Base-by-base conservation (phyloP, 495 filamentous ascomycete genomes). In the Xylaria nigripes region DNA sequence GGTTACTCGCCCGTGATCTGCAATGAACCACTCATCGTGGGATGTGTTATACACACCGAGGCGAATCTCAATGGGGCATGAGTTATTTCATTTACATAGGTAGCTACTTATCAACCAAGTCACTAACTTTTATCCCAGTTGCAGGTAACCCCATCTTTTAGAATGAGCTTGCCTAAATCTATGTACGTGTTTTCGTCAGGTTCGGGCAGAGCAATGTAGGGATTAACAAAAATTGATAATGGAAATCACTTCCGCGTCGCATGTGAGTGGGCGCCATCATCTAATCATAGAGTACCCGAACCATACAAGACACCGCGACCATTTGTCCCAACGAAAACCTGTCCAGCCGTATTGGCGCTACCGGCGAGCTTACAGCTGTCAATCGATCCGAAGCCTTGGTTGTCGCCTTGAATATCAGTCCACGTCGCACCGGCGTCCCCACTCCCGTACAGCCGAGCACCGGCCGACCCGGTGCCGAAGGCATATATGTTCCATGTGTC, bases 261-360 rank as follows among this genome's bases (percentile, higher is more conserved):
- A n/a, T n/a, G 32, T 2, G 15, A 13, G 8, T 36, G 32, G 15
- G 4, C 32, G 32, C 4, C 32, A 36, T 36, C 45, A 16, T 0
- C 45, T 7, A 15, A 15, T 13, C 6, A 40, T 18, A 55, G 22
- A 13, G 23, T 10, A 6, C 62, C 60, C 3, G 60, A 61, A 27
- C 68, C 78, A 55, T 74, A 80, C 25, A 83, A 72, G 5, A 80
- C 78, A 34, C 80, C 80, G 2, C 80, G 71, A 0, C 81, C 81
- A 43, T 83, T 82, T 0, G 79, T 82, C 1, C 80, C 81, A 29
- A 82, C 69, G 53, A 76, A 82, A 0, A 83, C 80, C 53, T 73
- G 74, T 18, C 76, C 76, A 21, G 71, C 72, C 7, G 69, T 69
- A 23, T 75, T 76, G 50, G 70, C 69, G 55, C 75, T 78, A 13